These are phyloP conservation scores for Crucihimalaya himalaica DNA, from an alignment of 345 rosid species.

Conservation along the genomic window DNA sequence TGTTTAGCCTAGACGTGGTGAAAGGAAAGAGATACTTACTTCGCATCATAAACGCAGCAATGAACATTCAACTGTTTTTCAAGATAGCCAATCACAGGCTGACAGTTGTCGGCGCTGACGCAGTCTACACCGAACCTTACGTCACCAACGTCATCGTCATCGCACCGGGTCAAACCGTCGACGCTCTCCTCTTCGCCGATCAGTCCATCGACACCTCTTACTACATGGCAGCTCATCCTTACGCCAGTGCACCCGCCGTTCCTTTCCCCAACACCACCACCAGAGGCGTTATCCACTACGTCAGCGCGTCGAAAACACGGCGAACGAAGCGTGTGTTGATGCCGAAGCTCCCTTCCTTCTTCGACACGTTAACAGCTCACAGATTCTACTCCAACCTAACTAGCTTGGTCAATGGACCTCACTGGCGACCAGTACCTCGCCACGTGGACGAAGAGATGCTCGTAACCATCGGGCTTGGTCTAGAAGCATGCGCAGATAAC, in stretches of 20 bases:
- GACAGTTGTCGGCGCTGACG: constrained; percentile 79
- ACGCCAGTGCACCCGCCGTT: constrained; percentile 45
- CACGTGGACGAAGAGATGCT: constrained; percentile 71
- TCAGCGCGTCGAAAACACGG: constrained; percentile 36
- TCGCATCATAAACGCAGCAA: constrained; percentile 89
- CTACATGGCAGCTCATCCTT: constrained; percentile 78
- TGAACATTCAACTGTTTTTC: constrained; percentile 77
- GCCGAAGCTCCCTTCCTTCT: constrained; percentile 66
- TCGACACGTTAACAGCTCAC: constrained; percentile 72
- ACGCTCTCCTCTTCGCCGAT: constrained; percentile 61
- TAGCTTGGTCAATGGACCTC: constrained; percentile 47
- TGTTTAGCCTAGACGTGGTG: constrained; percentile 56
- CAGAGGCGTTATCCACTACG: constrained; percentile 60
- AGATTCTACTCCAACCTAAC: constrained; percentile 62
- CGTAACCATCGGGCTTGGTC: constrained; percentile 58
- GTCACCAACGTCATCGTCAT: constrained; percentile 60
- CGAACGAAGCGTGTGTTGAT: constrained; percentile 44
- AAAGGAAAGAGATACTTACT: constrained; percentile 73
- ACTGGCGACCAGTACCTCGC: constrained; percentile 66
- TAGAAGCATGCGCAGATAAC: constrained; percentile 52
- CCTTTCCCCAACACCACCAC: constrained; percentile 60
- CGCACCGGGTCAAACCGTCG: constrained; percentile 80
- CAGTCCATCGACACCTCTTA: constrained; percentile 66
- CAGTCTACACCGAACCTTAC: constrained; percentile 65
- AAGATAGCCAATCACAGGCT: constrained; percentile 80